Evolutionary conservation across 768 basidiomycete genomes (phyloP).

Genomic region (Trametes cinnabarina): DNA sequence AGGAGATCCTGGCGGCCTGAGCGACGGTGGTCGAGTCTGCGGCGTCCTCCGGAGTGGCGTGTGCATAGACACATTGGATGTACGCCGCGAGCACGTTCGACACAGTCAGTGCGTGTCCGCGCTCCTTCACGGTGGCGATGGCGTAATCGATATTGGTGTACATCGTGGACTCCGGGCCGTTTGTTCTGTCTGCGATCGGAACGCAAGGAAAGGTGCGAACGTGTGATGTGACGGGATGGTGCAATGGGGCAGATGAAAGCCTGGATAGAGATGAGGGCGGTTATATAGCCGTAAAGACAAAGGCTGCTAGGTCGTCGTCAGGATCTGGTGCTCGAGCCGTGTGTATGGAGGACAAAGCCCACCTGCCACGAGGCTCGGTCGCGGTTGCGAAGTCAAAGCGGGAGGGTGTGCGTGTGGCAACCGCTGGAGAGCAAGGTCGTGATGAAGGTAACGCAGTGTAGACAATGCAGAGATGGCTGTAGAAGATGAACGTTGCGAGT

Average conservation of each 20-base stretch:
- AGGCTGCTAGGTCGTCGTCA: neutral
- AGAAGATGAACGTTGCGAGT: too few species aligned
- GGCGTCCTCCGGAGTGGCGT: constrained; percentile 67
- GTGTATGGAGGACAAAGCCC: neutral
- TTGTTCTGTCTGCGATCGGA: neutral
- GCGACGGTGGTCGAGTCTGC: constrained; percentile 95
- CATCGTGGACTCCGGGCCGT: neutral
- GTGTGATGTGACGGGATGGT: neutral
- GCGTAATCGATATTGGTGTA: constrained; percentile 12
- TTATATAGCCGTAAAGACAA: constrained; percentile 10
- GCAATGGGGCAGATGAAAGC: neutral
- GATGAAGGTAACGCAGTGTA: neutral
- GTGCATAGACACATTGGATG: constrained; percentile 61
- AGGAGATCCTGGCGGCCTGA: constrained; percentile 88
- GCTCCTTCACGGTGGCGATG: constrained; percentile 13
- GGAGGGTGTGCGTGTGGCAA: neutral
- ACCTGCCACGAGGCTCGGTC: constrained; percentile 8
- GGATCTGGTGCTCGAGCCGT: constrained; percentile 1
- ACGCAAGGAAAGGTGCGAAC: neutral
- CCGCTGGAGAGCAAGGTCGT: neutral
- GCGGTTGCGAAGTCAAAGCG: neutral
- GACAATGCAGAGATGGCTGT: neutral
- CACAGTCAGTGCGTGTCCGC: constrained; percentile 28
- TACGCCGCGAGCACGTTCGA: constrained; percentile 80
- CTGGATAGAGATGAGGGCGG: neutral